Conservation (phyloP, 225 moss, liverwort and hornwort genomes). For the Bryoerythrophyllum caledonicum region DNA sequence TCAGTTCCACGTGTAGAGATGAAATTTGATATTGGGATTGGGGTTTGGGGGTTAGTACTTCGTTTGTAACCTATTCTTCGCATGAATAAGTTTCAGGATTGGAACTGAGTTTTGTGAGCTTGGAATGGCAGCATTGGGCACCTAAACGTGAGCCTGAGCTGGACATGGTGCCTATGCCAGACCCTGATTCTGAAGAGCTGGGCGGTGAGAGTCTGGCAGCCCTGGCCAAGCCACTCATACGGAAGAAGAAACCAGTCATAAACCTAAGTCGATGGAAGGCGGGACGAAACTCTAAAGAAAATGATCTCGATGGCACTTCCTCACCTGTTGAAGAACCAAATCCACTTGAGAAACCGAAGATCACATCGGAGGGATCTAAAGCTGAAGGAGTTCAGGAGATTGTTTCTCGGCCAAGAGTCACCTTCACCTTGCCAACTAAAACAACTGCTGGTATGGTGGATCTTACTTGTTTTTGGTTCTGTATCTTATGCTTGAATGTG, state of each 20-base stretch:
- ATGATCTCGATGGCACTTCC: constrained; percentile 7
- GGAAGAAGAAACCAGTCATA: constrained; percentile 43
- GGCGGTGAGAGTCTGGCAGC: constrained; percentile 50
- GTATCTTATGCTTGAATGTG: not conserved
- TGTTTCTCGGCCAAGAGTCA: constrained; percentile 37
- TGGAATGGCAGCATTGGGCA: constrained; percentile 70
- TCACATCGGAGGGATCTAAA: not conserved
- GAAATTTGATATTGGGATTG: not conserved
- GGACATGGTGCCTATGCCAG: constrained; percentile 45
- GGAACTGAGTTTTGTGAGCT: constrained; percentile 19
- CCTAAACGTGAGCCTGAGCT: constrained; percentile 37
- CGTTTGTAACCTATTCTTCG: not conserved
- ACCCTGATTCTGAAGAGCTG: constrained; percentile 50
- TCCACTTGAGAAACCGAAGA: constrained; percentile 15
- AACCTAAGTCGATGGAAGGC: constrained; percentile 54
- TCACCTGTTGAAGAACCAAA: constrained; percentile 19
- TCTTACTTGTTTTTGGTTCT: not conserved
- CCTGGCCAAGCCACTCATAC: constrained; percentile 51
- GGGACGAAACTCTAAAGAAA: constrained; percentile 30
- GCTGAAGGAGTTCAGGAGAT: constrained; percentile 18
- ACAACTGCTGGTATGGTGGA: constrained; percentile 22
- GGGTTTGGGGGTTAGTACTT: not conserved
- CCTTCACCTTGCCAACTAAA: constrained; percentile 40
- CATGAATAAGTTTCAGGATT: not conserved
- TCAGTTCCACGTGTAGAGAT: not conserved